Evolutionary conservation across 768 basidiomycete species (phyloP).

Genomic region (Multifurca ochricompacta): DNA sequence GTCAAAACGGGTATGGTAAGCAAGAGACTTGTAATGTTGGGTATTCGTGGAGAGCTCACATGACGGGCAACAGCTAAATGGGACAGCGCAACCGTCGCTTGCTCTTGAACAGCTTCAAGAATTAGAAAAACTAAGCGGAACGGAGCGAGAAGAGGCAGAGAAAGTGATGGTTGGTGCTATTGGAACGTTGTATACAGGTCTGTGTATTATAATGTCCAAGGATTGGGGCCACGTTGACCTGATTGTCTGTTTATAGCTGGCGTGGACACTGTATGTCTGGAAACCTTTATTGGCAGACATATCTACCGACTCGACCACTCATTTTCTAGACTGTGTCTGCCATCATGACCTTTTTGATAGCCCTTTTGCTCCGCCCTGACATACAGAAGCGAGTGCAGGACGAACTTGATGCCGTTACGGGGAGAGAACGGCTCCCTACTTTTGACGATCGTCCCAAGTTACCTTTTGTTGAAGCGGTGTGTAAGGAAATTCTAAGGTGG

Average conservation of each 20-base stretch:
- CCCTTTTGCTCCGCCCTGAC: neutral
- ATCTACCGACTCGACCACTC: neutral
- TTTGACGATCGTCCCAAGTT: neutral
- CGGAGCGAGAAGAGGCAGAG: neutral
- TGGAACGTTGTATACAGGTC: neutral
- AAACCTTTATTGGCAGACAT: neutral
- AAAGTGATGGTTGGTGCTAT: neutral
- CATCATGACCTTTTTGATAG: neutral
- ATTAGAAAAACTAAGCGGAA: neutral
- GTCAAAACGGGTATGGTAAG: neutral
- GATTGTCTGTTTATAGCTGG: neutral
- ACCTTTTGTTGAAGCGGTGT: neutral
- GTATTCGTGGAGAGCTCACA: no score
- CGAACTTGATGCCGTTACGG: neutral
- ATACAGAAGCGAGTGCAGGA: neutral
- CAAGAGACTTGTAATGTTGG: no score
- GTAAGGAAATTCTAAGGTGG: neutral
- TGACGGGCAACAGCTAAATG: neutral
- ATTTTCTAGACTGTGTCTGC: neutral
- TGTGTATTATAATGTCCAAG: neutral
- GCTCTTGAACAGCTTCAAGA: no score
- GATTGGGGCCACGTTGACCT: no score
- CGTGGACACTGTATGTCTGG: neutral
- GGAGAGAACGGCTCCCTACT: neutral
- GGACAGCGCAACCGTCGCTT: neutral